Evolutionary conservation across 208 protist genomes (phyloP).

Genomic region (Leishmania guyanensis): DNA sequence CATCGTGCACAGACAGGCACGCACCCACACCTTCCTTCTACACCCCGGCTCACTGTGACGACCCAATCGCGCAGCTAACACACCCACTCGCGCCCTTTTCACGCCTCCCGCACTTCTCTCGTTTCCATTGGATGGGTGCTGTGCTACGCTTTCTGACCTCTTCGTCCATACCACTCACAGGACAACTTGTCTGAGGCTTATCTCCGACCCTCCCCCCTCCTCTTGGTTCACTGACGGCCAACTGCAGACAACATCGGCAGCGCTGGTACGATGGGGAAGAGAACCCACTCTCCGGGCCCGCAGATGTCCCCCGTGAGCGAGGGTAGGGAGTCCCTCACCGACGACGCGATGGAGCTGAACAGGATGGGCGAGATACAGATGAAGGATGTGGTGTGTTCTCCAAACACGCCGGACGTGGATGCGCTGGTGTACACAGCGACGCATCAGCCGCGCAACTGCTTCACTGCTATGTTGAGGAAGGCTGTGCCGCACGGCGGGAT

Average conservation of each 20-base stretch:
- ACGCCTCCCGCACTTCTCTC: background rate
- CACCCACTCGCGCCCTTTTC: background rate
- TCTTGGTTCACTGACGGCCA: background rate
- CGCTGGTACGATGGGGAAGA: background rate
- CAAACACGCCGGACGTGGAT: background rate
- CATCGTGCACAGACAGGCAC: background rate
- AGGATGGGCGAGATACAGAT: background rate
- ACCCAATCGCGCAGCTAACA: background rate
- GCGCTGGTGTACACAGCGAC: background rate
- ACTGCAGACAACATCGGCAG: background rate
- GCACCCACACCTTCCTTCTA: background rate
- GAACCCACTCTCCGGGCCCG: background rate
- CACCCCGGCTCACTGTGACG: background rate
- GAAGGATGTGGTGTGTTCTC: background rate
- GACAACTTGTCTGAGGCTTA: background rate
- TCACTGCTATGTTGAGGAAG: constrained; percentile 41
- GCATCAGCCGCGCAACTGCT: constrained; percentile 41
- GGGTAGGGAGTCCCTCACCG: background rate
- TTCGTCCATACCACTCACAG: constrained; percentile 6
- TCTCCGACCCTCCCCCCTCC: background rate
- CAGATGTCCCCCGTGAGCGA: constrained; percentile 1
- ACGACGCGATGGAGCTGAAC: background rate
- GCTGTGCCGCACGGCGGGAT: constrained; percentile 74
- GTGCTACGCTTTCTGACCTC: background rate
- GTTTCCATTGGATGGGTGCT: background rate